phyloP scores from a whole-genome alignment of 106 monocot genomes.

The Posidonia australis region DNA sequence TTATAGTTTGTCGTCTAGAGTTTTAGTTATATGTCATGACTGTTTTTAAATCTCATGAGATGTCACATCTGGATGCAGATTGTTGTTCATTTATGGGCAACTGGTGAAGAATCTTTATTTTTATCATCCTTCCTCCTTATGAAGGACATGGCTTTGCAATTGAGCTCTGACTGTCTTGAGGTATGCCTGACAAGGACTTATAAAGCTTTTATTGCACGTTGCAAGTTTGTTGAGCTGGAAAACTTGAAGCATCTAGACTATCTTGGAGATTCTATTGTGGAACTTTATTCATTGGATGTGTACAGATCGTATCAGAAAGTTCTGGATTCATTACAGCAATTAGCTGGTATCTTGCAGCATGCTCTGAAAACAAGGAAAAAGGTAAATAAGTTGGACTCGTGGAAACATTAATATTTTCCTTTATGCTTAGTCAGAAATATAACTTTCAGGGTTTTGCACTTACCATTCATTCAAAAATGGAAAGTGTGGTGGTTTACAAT shows the following conservation, averaged over 20 bases:
- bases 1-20: too few species aligned
- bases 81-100: constrained; percentile 68
- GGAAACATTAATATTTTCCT: neutral
- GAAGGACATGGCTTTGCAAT: constrained; percentile 31
- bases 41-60: neutral
- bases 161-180: constrained; percentile 35
- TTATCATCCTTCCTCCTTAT: constrained; percentile 51
- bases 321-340: constrained; percentile 38
- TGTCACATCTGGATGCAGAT: constrained; percentile 38
- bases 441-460: too few species aligned
- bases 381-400: constrained; percentile 20
- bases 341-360: constrained; percentile 36
- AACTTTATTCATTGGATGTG: constrained; percentile 63
- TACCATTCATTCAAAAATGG: too few species aligned
- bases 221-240: constrained; percentile 53
- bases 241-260: constrained; percentile 46
- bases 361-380: constrained; percentile 55
- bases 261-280: constrained; percentile 41
- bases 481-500: too few species aligned
- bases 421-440: too few species aligned
- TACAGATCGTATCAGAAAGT: constrained; percentile 43
- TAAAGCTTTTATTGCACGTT: constrained; percentile 41
- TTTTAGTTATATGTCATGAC: too few species aligned
- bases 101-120: constrained; percentile 66
- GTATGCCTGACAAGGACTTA: constrained; percentile 43